phyloP scores from a whole-genome alignment of 1,139 yeast genomes.

The Hemisphaericaspora lyxosophila region DNA sequence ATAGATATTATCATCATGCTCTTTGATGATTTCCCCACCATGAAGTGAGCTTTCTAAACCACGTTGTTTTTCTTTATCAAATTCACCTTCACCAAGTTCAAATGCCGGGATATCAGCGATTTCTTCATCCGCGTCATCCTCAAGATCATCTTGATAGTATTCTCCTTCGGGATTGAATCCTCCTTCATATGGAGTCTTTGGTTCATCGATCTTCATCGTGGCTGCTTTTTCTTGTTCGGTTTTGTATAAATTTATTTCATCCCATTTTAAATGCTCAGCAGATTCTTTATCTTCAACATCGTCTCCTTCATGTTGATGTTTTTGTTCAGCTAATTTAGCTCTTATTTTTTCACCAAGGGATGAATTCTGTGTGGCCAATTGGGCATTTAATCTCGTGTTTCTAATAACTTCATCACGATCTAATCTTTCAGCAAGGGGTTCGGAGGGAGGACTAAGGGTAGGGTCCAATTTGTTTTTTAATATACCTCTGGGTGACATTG shows the following conservation, averaged over 20 bases:
- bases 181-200: conserved; percentile 95
- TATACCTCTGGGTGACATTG: conserved; percentile 38
- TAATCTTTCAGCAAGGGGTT: conserved; percentile 20
- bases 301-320: conserved; percentile 10
- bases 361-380: conserved; percentile 27
- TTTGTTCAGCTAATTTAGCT: conserved; percentile 34
- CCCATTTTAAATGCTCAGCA: conserved; percentile 58
- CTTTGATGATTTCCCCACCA: conserved; percentile 38
- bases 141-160: conserved; percentile 74
- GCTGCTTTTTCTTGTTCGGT: conserved; percentile 71
- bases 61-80: conserved; percentile 24
- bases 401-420: conserved; percentile 48
- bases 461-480: conserved; percentile 36
- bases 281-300: conserved; percentile 9
- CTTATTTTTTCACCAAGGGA: conserved; percentile 41
- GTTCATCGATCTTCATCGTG: conserved; percentile 89
- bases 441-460: conserved; percentile 4
- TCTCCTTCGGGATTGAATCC: conserved; percentile 85
- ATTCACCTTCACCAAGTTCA: conserved; percentile 46
- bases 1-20: conserved; percentile 22
- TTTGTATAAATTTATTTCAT: conserved; percentile 64
- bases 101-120: conserved; percentile 35
- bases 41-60: conserved; percentile 24
- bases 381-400: conserved; percentile 44
- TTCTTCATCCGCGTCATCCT: conserved; percentile 49